Evolutionary conservation across 2,329 filamentous ascomycete species (phyloP).

Genomic region (Cryoendolithus antarcticus): DNA sequence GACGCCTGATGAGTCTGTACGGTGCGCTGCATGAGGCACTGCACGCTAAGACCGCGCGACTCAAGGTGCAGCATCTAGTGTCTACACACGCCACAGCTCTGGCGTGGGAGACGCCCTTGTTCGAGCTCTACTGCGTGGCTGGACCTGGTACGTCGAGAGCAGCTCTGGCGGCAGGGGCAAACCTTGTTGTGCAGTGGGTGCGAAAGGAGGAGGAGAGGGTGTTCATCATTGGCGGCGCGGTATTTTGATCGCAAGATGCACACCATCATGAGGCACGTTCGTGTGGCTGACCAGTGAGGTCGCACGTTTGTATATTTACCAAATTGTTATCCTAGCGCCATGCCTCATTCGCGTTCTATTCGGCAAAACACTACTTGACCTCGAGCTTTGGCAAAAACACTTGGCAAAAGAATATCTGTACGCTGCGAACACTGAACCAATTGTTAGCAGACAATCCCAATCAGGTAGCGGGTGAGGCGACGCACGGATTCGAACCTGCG

Average conservation of each 20-base stretch:
- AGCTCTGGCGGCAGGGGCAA: conserved; percentile 71
- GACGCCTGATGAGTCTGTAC: conserved; percentile 68
- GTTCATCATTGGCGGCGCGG: conserved; percentile 96
- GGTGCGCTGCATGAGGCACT: conserved; percentile 70
- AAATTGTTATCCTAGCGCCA: no score
- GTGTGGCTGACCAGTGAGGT: no score
- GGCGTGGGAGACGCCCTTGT: conserved; percentile 81
- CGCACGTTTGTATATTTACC: no score
- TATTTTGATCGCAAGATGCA: conserved; percentile 25
- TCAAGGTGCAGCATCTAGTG: conserved; percentile 75
- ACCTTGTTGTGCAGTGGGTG: conserved; percentile 83
- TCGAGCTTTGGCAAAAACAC: no score
- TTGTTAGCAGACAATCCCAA: no score
- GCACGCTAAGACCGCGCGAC: conserved; percentile 71
- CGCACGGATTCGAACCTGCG: conserved; percentile 16
- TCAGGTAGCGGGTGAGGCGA: no score
- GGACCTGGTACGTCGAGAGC: conserved; percentile 52
- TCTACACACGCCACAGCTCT: conserved; percentile 65
- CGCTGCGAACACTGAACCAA: conserved; percentile 8
- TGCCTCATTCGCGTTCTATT: no score
- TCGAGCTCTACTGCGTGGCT: conserved; percentile 93
- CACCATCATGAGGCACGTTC: no score
- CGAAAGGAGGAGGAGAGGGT: conserved; percentile 82
- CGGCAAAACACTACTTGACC: no score
- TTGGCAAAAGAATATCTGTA: no score